Base-by-base conservation (phyloP, 2,329 filamentous ascomycete species). In the Aspergillus luchuensis region DNA sequence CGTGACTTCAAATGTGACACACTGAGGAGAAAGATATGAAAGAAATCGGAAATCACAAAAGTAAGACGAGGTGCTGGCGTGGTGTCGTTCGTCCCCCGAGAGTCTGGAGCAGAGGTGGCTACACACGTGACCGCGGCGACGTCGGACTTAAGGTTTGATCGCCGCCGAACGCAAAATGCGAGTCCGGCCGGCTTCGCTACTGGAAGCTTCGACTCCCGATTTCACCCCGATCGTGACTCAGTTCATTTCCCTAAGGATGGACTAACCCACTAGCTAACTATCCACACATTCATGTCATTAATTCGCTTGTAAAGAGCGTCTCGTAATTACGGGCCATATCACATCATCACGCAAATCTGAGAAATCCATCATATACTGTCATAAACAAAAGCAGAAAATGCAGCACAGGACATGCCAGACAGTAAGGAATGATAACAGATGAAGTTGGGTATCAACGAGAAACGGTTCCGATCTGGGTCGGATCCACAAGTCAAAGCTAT, bases 61-160 rank as follows among this genome's bases (percentile, higher is more conserved):
- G 39, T 39, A 56, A 21, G 53, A 25, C 17, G 30, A 41, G 25
- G 19, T 56, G 51, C 39, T 36, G 53, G 45, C 52, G 38, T 45
- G 21, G 53, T 56, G 53, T 47, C 53, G 52, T 55, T 13, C 52
- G 39, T 30, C 28, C 25, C 33, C n/a, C 41, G 53, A 45, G 41
- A 28, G 53, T 47, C 39, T 56, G 53, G 53, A 56, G 53, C 53
- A 56, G 53, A 56, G 53, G 52, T 56, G 53, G 53, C 53, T 56
- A 47, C 28, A 11, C 53, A 56, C 53, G 53, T 56, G 53, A 56
- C 39, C 8, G n/a, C 38, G 28, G 39, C 53, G 53, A 41, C 45
- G 39, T 56, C 53, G 53, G 53, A 45, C 39, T 45, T 56, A 56
- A 56, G 53, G 43, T 56, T 56, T 56, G 41, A 45, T 56, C 53